Percentiles rank a stretch among this genome's conserved stretches.
These are phyloP conservation scores for Phytopythium aichiense DNA, from an alignment of 352 stramenopile species.

Conservation along the genomic window DNA sequence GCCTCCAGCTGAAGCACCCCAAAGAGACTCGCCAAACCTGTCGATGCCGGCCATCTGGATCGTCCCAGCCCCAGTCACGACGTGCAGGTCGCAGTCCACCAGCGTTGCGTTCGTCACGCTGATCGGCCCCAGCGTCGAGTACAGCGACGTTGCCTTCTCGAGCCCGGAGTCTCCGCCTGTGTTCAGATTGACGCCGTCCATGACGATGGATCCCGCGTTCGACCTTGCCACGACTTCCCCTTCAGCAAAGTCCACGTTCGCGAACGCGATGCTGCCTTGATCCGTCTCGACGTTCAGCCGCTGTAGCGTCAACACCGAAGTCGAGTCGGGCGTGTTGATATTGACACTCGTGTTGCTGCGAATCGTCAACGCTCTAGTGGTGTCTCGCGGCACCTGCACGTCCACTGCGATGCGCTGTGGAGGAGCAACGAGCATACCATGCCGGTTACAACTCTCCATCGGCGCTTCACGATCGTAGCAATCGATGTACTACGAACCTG, in stretches of 20 bases:
- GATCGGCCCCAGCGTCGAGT: slow-evolving; percentile 44
- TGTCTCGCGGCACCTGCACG: slow-evolving; percentile 28
- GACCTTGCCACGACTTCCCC: slow-evolving; percentile 32
- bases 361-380: slow-evolving; percentile 23
- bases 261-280: slow-evolving; percentile 46
- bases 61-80: slow-evolving; percentile 45
- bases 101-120: slow-evolving; percentile 42
- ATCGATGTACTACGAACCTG: slow-evolving; percentile 26
- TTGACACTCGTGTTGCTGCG: slow-evolving; percentile 51
- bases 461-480: background rate
- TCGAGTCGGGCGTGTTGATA: slow-evolving; percentile 25
- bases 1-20: background rate
- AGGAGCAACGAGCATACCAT: background rate
- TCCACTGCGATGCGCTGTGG: slow-evolving; percentile 39
- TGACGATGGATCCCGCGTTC: slow-evolving; percentile 42
- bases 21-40: slow-evolving; percentile 23
- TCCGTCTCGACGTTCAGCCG: slow-evolving; percentile 33
- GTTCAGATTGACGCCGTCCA: slow-evolving; percentile 42
- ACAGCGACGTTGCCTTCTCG: slow-evolving; percentile 27
- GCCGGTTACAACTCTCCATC: background rate
- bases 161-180: slow-evolving; percentile 14
- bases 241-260: slow-evolving; percentile 30
- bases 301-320: slow-evolving; percentile 18
- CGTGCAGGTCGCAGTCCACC: slow-evolving; percentile 44
- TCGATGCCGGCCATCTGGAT: slow-evolving; percentile 31